Conservation (phyloP, 768 basidiomycete species). For the Naganishia onofrii region DNA sequence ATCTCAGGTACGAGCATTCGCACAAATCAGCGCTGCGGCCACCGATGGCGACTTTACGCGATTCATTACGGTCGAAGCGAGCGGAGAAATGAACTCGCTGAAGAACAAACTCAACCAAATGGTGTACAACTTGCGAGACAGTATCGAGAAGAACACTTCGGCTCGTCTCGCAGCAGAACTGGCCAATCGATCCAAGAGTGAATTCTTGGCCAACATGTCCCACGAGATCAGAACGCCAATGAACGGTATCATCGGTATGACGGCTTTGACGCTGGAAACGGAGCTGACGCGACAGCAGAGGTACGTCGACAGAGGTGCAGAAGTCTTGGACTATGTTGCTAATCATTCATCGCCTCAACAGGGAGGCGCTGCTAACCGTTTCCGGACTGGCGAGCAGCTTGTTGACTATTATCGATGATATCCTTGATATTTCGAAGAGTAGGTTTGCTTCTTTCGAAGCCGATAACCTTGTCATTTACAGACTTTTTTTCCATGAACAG, state of each 20-base stretch:
- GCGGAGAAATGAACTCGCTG: conserved; percentile 97
- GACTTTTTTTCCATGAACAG: conserved; percentile 54
- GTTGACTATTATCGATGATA: conserved; percentile 96
- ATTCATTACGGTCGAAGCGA: conserved; percentile 98
- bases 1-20: conserved; percentile 98
- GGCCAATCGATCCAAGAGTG: conserved; percentile 94
- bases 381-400: conserved; percentile 90
- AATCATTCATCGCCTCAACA: neutral
- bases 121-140: conserved; percentile 95
- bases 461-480: neutral
- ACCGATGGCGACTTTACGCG: conserved; percentile 98
- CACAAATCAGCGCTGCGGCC: conserved; percentile 95
- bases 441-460: conserved; percentile 48
- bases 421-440: conserved; percentile 99
- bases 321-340: neutral
- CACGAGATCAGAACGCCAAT: conserved; percentile 76
- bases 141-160: conserved; percentile 97
- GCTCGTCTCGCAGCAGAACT: conserved; percentile 95
- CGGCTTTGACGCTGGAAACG: conserved; percentile 91
- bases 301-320: neutral
- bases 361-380: conserved; percentile 92
- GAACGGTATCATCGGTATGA: conserved; percentile 99
- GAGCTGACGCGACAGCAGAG: conserved; percentile 86
- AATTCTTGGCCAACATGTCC: conserved; percentile 98
- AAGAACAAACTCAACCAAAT: conserved; percentile 85